Conservation (phyloP, 2,329 filamentous ascomycete genomes). For the Trichoderma sp. region DNA sequence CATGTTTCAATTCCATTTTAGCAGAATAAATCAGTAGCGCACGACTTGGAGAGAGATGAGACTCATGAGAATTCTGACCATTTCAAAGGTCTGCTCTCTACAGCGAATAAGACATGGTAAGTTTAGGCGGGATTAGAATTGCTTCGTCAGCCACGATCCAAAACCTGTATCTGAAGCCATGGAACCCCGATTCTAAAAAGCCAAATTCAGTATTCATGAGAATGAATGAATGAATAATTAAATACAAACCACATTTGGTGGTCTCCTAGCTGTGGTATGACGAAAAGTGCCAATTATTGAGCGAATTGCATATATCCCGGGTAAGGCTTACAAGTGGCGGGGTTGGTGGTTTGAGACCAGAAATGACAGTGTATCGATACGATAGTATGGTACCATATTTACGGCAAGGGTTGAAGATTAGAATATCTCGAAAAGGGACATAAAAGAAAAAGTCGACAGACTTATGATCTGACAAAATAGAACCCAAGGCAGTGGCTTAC, state of each 20-base stretch:
- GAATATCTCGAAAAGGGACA: neutral
- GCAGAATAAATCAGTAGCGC: neutral
- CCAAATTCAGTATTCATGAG: no score
- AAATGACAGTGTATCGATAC: neutral
- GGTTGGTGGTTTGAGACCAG: neutral
- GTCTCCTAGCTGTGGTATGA: neutral
- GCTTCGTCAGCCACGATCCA: neutral
- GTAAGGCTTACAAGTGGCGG: neutral
- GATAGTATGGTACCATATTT: neutral
- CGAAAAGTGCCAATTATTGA: neutral
- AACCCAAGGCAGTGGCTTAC: neutral
- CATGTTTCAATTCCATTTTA: neutral
- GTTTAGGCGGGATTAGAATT: no score
- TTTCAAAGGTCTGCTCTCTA: neutral
- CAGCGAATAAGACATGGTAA: neutral
- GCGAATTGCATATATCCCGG: neutral
- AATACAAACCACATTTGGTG: neutral
- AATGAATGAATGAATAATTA: neutral
- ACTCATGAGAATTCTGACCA: neutral
- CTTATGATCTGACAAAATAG: neutral
- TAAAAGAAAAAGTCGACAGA: neutral
- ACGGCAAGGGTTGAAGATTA: neutral
- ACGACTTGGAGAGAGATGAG: neutral
- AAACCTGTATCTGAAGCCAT: neutral
- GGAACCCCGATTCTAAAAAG: accelerated